phyloP scores from a whole-genome alignment of 768 basidiomycete species.

The Calocybe indica region DNA sequence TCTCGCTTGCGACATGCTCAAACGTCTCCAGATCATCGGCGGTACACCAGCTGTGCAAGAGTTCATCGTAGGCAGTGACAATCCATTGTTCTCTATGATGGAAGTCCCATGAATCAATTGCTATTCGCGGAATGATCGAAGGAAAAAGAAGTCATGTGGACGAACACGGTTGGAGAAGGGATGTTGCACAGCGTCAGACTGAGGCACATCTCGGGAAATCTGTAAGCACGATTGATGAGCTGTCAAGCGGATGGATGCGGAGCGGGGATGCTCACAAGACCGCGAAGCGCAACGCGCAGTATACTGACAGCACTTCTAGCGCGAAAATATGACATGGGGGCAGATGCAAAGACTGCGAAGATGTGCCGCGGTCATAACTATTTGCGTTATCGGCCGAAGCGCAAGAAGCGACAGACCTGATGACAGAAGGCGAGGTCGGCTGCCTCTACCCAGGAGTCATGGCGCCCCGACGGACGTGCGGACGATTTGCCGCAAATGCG shows the following conservation, averaged over 20 bases:
- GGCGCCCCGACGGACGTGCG: slow-evolving; percentile 44
- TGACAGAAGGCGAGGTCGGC: slow-evolving; percentile 68
- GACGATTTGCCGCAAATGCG: slow-evolving; percentile 56
- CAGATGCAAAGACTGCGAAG: slow-evolving; percentile 47
- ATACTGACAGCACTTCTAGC: slow-evolving; percentile 52
- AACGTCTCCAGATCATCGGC: slow-evolving; percentile 62
- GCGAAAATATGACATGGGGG: slow-evolving; percentile 70
- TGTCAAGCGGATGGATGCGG: neutral
- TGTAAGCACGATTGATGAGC: slow-evolving; percentile 15
- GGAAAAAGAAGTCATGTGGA: slow-evolving; percentile 6
- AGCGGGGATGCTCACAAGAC: slow-evolving; percentile 42
- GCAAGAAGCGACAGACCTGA: slow-evolving; percentile 36
- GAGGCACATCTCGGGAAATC: slow-evolving; percentile 67
- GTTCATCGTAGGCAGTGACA: slow-evolving; percentile 57
- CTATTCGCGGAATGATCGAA: slow-evolving; percentile 3
- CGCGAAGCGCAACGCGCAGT: slow-evolving; percentile 58
- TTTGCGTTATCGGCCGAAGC: neutral
- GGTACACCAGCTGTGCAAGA: slow-evolving; percentile 56
- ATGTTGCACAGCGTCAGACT: slow-evolving; percentile 67
- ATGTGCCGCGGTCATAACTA: neutral
- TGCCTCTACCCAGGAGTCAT: slow-evolving; percentile 75
- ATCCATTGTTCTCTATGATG: slow-evolving; percentile 47
- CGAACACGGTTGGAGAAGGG: slow-evolving; percentile 63
- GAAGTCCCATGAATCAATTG: neutral
- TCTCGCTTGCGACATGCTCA: slow-evolving; percentile 60